These are phyloP conservation scores for Multifurca ochricompacta DNA, from an alignment of 768 basidiomycete genomes.

Conservation along the genomic window DNA sequence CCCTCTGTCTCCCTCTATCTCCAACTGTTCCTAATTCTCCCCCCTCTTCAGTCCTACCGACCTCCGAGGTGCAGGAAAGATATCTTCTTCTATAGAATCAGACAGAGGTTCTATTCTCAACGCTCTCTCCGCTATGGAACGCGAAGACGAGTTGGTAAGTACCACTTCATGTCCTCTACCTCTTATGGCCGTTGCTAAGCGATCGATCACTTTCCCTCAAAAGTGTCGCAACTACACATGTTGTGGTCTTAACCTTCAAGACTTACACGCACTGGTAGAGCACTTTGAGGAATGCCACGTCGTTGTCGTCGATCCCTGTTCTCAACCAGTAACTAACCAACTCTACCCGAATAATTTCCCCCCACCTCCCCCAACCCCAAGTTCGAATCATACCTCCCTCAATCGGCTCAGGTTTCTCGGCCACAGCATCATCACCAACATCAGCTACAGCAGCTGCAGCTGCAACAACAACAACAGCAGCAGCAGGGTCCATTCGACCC, in stretches of 20 bases:
- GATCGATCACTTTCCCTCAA: conserved; percentile 2
- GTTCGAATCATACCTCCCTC: conserved; percentile 1
- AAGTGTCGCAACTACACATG: conserved; percentile 89
- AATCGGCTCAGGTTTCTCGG: not conserved
- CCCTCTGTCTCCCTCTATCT: not conserved
- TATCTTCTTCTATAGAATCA: conserved; percentile 50
- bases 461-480: conserved; percentile 26
- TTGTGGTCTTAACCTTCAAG: conserved; percentile 71
- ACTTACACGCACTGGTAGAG: conserved; percentile 79
- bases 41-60: conserved; percentile 33
- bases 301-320: conserved; percentile 50
- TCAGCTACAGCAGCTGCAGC: conserved; percentile 22
- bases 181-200: conserved; percentile 7
- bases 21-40: not conserved
- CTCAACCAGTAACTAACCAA: conserved; percentile 20
- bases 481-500: conserved; percentile 51
- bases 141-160: conserved; percentile 67
- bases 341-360: conserved; percentile 15
- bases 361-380: conserved; percentile 11
- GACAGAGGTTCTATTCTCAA: conserved; percentile 55
- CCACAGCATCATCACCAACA: conserved; percentile 23
- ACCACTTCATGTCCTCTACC: not conserved
- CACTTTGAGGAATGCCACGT: conserved; percentile 92
- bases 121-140: conserved; percentile 57
- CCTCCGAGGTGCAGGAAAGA: conserved; percentile 36